Conservation (phyloP, 345 rosid genomes). For the Dimocarpus longan region DNA sequence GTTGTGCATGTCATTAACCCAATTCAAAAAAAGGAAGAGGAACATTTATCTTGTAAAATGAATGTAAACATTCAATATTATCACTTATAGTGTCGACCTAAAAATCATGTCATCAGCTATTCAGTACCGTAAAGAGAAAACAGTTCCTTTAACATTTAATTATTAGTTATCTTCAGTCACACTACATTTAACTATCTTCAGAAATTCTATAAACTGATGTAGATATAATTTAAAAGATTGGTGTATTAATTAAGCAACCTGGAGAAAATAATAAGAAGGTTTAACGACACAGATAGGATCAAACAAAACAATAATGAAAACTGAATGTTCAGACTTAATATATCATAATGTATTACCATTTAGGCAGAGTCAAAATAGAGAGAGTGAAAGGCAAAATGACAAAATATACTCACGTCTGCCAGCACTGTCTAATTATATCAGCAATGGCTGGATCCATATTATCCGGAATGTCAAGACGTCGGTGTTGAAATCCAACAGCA, state of each 20-base stretch:
- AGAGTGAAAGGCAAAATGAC: background rate
- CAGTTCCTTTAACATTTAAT: too few relatives aligned
- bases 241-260: background rate
- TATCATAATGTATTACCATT: background rate
- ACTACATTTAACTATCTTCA: too few relatives aligned
- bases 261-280: background rate
- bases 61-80: too few relatives aligned
- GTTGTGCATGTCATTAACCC: too few relatives aligned
- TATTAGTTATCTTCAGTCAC: too few relatives aligned
- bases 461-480: constrained; percentile 82
- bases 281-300: background rate
- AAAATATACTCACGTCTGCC: constrained; percentile 81
- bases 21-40: too few relatives aligned
- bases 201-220: too few relatives aligned
- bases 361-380: background rate
- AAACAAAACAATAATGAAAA: constrained; percentile 3
- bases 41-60: too few relatives aligned
- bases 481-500: constrained; percentile 96
- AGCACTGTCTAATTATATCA: constrained; percentile 75
- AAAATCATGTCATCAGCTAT: too few relatives aligned
- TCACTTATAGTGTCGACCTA: too few relatives aligned
- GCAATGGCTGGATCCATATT: constrained; percentile 66
- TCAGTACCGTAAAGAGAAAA: too few relatives aligned
- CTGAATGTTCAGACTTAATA: background rate
- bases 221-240: too few relatives aligned